Conservation (phyloP, 1,139 yeast species). For the Geotrichum histeridarum region DNA sequence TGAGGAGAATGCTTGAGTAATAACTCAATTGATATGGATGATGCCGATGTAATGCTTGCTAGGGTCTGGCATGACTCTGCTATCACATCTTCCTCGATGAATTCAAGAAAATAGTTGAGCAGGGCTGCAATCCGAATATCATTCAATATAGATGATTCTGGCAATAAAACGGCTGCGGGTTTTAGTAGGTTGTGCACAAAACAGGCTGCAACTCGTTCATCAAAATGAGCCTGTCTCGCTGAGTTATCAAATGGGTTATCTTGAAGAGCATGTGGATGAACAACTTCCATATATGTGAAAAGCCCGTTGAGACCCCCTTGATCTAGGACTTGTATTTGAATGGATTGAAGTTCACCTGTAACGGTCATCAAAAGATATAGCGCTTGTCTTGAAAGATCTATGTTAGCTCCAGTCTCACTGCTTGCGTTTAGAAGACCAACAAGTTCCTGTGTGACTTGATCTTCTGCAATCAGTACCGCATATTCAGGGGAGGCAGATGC, state of each 20-base stretch:
- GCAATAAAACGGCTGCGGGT: neutral
- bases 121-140: neutral
- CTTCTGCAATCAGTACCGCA: neutral
- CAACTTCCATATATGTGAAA: neutral
- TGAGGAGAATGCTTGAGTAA: neutral
- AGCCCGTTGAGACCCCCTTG: neutral
- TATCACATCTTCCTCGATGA: neutral
- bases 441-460: neutral
- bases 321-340: neutral
- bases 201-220: slow-evolving; percentile 4
- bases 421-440: neutral
- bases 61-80: neutral
- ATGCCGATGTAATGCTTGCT: neutral
- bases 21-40: neutral
- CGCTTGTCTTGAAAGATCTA: neutral
- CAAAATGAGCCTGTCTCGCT: neutral
- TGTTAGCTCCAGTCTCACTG: neutral
- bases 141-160: no score
- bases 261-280: neutral
- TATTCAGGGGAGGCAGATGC: neutral
- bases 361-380: neutral
- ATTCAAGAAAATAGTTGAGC: neutral
- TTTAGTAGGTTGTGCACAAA: slow-evolving; percentile 1
- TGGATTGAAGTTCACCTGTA: neutral
- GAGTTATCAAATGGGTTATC: neutral